Evolutionary conservation across 2,329 filamentous ascomycete genomes (phyloP).

Genomic region (Talaromyces pinophilus): DNA sequence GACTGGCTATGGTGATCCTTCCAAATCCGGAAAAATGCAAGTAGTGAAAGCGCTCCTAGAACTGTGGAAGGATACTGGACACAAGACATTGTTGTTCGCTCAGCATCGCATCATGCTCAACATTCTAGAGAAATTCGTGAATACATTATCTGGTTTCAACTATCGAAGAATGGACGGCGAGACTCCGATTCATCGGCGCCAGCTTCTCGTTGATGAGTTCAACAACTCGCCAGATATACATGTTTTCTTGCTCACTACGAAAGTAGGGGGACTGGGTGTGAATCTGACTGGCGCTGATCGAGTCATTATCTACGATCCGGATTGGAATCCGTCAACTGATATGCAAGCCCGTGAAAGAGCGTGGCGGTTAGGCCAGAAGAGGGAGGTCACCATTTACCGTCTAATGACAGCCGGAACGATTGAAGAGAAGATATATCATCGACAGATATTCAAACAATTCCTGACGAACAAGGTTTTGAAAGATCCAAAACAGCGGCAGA

Average conservation of each 20-base stretch:
- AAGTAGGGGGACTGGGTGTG: slow-evolving; percentile 89
- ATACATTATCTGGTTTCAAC: slow-evolving; percentile 65
- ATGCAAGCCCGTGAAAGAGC: slow-evolving; percentile 92
- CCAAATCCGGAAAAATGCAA: slow-evolving; percentile 92
- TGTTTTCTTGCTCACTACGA: slow-evolving; percentile 91
- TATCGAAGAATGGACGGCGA: slow-evolving; percentile 92
- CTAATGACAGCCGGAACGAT: slow-evolving; percentile 98
- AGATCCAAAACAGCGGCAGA: slow-evolving; percentile 89
- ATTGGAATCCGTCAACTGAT: slow-evolving; percentile 98
- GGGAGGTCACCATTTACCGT: slow-evolving; percentile 92
- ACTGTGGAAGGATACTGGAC: slow-evolving; percentile 87
- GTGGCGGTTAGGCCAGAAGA: slow-evolving; percentile 93
- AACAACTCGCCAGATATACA: slow-evolving; percentile 78
- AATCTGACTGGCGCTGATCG: slow-evolving; percentile 93
- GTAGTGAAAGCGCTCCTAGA: slow-evolving; percentile 84
- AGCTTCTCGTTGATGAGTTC: slow-evolving; percentile 87
- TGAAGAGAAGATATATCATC: slow-evolving; percentile 98
- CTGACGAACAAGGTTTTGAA: slow-evolving; percentile 93
- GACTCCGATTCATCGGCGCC: slow-evolving; percentile 84
- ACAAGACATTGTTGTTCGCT: slow-evolving; percentile 90
- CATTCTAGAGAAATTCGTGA: slow-evolving; percentile 82
- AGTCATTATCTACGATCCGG: slow-evolving; percentile 97
- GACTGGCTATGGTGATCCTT: slow-evolving; percentile 70
- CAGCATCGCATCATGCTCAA: slow-evolving; percentile 95
- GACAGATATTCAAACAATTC: slow-evolving; percentile 98